Evolutionary conservation across 75 land plant species (phyloP).

Genomic region (Pseudotsuga menziesii): DNA sequence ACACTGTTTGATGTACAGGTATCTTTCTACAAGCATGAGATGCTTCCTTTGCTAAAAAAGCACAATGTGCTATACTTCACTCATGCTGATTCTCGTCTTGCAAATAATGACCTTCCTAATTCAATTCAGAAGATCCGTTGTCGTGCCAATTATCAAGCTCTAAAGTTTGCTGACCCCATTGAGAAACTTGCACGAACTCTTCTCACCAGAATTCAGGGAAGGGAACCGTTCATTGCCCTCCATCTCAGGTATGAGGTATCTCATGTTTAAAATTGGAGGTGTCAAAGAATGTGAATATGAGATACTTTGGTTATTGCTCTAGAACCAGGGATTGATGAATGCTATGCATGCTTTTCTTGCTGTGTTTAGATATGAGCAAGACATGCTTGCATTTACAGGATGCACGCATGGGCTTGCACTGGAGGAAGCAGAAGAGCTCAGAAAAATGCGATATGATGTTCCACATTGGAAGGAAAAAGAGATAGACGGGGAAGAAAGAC

Average conservation of each 20-base stretch:
- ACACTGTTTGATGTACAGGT: slow-evolving; percentile 21
- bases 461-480: slow-evolving; percentile 54
- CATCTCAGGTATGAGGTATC: slow-evolving; percentile 47
- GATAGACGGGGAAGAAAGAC: slow-evolving; percentile 39
- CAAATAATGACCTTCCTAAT: slow-evolving; percentile 42
- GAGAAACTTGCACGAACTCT: slow-evolving; percentile 21
- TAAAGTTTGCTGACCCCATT: slow-evolving; percentile 33
- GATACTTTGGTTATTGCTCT: neutral
- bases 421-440: slow-evolving; percentile 33
- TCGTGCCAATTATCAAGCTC: slow-evolving; percentile 31
- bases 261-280: neutral
- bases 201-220: slow-evolving; percentile 16
- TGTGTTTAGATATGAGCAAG: slow-evolving; percentile 34
- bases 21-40: slow-evolving; percentile 34
- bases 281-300: neutral
- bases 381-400: slow-evolving; percentile 54
- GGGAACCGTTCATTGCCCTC: slow-evolving; percentile 28
- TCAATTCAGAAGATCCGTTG: slow-evolving; percentile 35
- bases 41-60: slow-evolving; percentile 35
- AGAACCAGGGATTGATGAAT: neutral
- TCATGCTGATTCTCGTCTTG: slow-evolving; percentile 42
- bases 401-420: slow-evolving; percentile 31
- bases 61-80: slow-evolving; percentile 42
- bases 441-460: slow-evolving; percentile 37
- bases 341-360: neutral